Percentiles rank a stretch among this genome's conserved stretches.
Evolutionary conservation across 2,329 filamentous ascomycete species (phyloP).

Genomic region (Lanzia echinophila): DNA sequence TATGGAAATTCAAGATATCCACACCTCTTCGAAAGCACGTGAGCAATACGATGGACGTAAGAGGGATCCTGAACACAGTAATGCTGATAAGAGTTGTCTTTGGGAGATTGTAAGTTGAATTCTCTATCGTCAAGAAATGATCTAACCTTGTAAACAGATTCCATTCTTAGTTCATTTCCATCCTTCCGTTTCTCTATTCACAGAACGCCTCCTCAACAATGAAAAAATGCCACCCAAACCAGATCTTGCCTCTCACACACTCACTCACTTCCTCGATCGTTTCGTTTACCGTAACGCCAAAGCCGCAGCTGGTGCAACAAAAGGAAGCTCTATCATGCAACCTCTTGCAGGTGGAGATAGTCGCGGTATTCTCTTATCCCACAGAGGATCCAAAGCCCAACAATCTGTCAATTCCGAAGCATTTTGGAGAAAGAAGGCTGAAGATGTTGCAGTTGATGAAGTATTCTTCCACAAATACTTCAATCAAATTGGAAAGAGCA

Average conservation of each 20-base stretch:
- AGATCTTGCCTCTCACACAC: slow-evolving; percentile 79
- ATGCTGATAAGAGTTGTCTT: slow-evolving; percentile 85
- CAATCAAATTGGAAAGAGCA: slow-evolving; percentile 60
- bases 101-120: slow-evolving; percentile 70
- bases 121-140: neutral
- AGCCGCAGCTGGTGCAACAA: slow-evolving; percentile 51
- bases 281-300: slow-evolving; percentile 98
- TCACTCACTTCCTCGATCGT: slow-evolving; percentile 94
- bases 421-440: slow-evolving; percentile 88
- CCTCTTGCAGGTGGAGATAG: slow-evolving; percentile 64
- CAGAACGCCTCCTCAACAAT: slow-evolving; percentile 61
- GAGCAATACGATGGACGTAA: slow-evolving; percentile 76
- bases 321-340: slow-evolving; percentile 94
- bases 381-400: slow-evolving; percentile 39
- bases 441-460: slow-evolving; percentile 83
- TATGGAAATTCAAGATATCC: slow-evolving; percentile 1
- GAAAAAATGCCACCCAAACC: slow-evolving; percentile 77
- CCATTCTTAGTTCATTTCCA: slow-evolving; percentile 82
- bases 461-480: slow-evolving; percentile 99
- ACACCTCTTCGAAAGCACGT: slow-evolving; percentile 4
- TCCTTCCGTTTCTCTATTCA: slow-evolving; percentile 83
- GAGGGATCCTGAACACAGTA: slow-evolving; percentile 83
- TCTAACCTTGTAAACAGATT: slow-evolving; percentile 29
- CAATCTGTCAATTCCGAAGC: slow-evolving; percentile 74
- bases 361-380: slow-evolving; percentile 53